Conservation (phyloP, 1,139 yeast genomes). For the Saccharomycopsis phalli region DNA sequence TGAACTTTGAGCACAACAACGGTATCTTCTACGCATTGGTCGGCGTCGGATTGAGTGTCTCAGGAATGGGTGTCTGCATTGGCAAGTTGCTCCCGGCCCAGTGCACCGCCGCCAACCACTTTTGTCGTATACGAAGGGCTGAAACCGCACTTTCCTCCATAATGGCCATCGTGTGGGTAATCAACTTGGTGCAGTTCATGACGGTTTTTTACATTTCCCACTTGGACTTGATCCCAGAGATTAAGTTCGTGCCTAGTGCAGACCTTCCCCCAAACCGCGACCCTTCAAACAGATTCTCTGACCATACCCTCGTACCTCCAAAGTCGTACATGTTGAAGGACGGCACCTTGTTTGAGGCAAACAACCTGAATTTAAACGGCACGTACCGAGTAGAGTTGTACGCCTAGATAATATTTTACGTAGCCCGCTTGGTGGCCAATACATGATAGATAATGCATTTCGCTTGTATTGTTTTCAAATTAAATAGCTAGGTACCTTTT, state of each 20-base stretch:
- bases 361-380: constrained; percentile 25
- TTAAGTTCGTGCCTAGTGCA: constrained; percentile 29
- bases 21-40: constrained; percentile 37
- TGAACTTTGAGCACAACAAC: constrained; percentile 36
- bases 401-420: constrained; percentile 24
- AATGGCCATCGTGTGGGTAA: constrained; percentile 36
- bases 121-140: constrained; percentile 32
- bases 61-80: constrained; percentile 30
- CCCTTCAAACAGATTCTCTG: constrained; percentile 1
- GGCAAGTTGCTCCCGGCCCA: constrained; percentile 27
- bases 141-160: constrained; percentile 34
- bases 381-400: constrained; percentile 33
- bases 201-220: constrained; percentile 37
- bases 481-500: too few relatives aligned
- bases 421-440: too few relatives aligned
- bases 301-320: background rate
- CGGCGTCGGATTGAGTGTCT: constrained; percentile 31
- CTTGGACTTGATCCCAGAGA: constrained; percentile 31
- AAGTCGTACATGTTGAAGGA: constrained; percentile 30
- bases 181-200: constrained; percentile 33
- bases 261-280: background rate
- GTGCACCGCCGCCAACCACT: constrained; percentile 18
- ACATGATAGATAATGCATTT: too few relatives aligned
- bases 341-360: constrained; percentile 33
- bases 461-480: too few relatives aligned